Base-by-base conservation (phyloP, 495 filamentous ascomycete species). In the Chaetomidium leptoderma region DNA sequence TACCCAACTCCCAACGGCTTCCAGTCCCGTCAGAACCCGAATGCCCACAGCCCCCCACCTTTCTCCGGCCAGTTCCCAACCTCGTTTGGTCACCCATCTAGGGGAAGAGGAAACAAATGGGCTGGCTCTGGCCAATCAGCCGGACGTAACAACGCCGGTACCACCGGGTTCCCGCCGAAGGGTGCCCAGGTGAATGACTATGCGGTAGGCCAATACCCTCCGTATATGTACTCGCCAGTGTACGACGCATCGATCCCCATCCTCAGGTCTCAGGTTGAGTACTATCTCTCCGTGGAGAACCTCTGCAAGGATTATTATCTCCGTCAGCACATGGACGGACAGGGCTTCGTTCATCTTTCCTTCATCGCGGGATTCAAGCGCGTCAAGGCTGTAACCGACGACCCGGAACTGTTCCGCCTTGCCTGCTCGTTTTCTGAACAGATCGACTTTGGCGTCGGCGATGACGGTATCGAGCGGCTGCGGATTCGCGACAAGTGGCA, bases 261-360 rank as follows among this genome's bases (percentile, higher is more conserved):
- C 6, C 55, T 67, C 44, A 66, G 46, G 48, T 77, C 83, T 66
- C 92, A 97, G 71, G 74, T 97, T 72, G 89, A 95, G 63, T 97
- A 97, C 73, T 98, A 97, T 70, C 93, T 98, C 74, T 97, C 92
- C 0, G 80, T 96, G 9, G 91, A 97, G 62, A 97, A 97, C 69
- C 82, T 97, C 54, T 92, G 89, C 82, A 97, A 95, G 72, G 93
- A 98, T 65, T 80, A 86, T 63, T 97, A 84, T 72, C 80, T 98
- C 29, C 85, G 93, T 30, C 84, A 83, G 59, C 86, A 90, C 52
- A 97, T 98, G 95, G 92, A 98, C 66, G 87, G 84, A 3, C 86
- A 96, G 70, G 93, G 93, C 9, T 98, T 88, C 67, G 91, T 96
- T n/a, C 82, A 80, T 51, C 70, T 98, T 53, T 70, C 70, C 26